Percentiles rank a stretch among this genome's conserved stretches.
phyloP scores from a whole-genome alignment of 192 early-diverging fungal genomes.

The Podila clonocystis region DNA sequence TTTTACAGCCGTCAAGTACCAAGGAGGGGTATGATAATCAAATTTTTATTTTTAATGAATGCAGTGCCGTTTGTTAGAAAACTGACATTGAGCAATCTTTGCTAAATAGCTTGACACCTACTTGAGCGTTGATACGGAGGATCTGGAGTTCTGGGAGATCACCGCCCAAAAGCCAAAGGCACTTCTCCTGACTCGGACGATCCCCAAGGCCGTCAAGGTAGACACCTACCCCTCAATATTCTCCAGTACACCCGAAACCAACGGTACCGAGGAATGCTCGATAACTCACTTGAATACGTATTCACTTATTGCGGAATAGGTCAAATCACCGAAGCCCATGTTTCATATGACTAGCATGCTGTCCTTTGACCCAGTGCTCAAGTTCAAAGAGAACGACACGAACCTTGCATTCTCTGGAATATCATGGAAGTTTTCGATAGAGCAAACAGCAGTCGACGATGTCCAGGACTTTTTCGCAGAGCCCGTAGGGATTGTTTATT shows the following conservation, averaged over 20 bases:
- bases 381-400: conserved; percentile 68
- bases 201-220: conserved; percentile 58
- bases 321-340: conserved; percentile 65
- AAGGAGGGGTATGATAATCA: conserved; percentile 48
- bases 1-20: conserved; percentile 61
- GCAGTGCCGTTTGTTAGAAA: background rate
- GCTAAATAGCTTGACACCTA: conserved; percentile 54
- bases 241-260: no score
- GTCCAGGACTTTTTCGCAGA: conserved; percentile 66
- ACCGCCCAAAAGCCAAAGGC: conserved; percentile 26
- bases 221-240: background rate
- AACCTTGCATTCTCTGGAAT: conserved; percentile 63
- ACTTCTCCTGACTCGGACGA: conserved; percentile 55
- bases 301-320: conserved; percentile 19
- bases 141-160: conserved; percentile 57
- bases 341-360: conserved; percentile 65
- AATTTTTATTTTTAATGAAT: background rate
- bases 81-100: background rate
- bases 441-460: conserved; percentile 58
- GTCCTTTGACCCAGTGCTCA: conserved; percentile 56
- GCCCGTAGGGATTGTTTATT: conserved; percentile 56
- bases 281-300: background rate
- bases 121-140: conserved; percentile 60
- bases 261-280: background rate
- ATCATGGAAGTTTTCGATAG: conserved; percentile 55